A percentile compares a stretch with the other conserved stretches of the same genome.
Evolutionary conservation across 169 alveolate genomes (phyloP).

Genomic region (Blepharisma undulans): DNA sequence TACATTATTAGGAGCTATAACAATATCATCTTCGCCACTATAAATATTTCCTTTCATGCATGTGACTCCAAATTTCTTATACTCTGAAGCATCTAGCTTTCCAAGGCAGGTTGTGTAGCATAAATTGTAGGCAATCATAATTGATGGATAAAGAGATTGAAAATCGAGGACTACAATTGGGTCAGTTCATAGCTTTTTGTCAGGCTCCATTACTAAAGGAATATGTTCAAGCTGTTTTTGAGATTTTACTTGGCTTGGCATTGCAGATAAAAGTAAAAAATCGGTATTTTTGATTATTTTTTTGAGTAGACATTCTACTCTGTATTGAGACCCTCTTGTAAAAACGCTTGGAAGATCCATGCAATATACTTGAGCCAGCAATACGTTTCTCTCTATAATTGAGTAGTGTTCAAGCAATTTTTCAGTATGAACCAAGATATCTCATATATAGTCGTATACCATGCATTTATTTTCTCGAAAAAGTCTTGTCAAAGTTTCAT

Average conservation of each 20-base stretch:
- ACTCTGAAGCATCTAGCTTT: neutral
- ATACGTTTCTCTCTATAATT: conserved; percentile 57
- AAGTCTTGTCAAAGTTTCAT: neutral
- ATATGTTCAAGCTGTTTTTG: conserved; percentile 55
- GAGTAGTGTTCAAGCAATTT: conserved; percentile 5
- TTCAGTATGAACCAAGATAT: neutral
- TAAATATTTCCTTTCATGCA: neutral
- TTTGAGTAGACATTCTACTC: conserved; percentile 75
- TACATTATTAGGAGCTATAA: neutral
- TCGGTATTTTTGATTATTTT: conserved; percentile 59
- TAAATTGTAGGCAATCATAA: conserved; percentile 99
- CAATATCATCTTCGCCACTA: neutral
- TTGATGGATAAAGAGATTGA: conserved; percentile 99
- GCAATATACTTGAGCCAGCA: conserved; percentile 77
- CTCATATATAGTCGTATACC: neutral
- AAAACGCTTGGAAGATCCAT: conserved; percentile 73
- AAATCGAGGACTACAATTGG: conserved; percentile 99
- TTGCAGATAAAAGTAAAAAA: conserved; percentile 65
- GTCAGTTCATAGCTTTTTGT: conserved; percentile 91
- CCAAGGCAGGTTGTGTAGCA: conserved; percentile 94
- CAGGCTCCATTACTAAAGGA: conserved; percentile 94
- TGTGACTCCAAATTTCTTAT: conserved; percentile 12
- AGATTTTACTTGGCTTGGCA: conserved; percentile 60
- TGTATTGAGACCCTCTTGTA: conserved; percentile 76
- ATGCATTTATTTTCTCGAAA: neutral